Evolutionary conservation across 2,329 filamentous ascomycete species (phyloP).

Genomic region (Cercospora zeina): DNA sequence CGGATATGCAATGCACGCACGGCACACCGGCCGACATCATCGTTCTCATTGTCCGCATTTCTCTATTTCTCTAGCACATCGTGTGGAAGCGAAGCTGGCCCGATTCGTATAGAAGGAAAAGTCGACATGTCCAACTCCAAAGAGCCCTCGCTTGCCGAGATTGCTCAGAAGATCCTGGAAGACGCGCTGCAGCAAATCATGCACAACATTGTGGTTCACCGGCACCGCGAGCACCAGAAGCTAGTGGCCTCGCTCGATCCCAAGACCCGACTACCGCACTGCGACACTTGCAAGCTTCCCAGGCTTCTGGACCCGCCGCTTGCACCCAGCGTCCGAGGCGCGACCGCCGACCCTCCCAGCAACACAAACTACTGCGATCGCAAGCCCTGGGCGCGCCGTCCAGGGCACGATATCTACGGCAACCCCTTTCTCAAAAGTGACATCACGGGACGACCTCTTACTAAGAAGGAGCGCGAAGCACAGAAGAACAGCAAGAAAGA

Average conservation of each 20-base stretch:
- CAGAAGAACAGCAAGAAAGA: constrained; percentile 47
- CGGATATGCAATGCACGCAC: neutral
- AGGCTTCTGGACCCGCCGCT: constrained; percentile 70
- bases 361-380: constrained; percentile 71
- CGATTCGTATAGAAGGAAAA: neutral
- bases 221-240: constrained; percentile 76
- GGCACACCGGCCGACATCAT: constrained; percentile 1
- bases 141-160: constrained; percentile 27
- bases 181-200: constrained; percentile 75
- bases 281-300: constrained; percentile 72
- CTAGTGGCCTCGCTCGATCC: constrained; percentile 73
- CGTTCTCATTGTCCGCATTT: neutral
- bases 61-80: neutral
- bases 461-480: constrained; percentile 75
- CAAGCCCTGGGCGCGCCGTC: constrained; percentile 73
- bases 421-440: constrained; percentile 76
- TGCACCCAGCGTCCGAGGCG: constrained; percentile 44
- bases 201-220: constrained; percentile 71
- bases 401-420: constrained; percentile 77
- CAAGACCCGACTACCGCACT: constrained; percentile 69
- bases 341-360: constrained; percentile 44
- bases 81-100: neutral
- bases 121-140: constrained; percentile 13
- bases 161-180: constrained; percentile 66
- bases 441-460: constrained; percentile 54